These are phyloP conservation scores for Fusarium napiforme DNA, from an alignment of 2,329 filamentous ascomycete genomes.

Conservation along the genomic window DNA sequence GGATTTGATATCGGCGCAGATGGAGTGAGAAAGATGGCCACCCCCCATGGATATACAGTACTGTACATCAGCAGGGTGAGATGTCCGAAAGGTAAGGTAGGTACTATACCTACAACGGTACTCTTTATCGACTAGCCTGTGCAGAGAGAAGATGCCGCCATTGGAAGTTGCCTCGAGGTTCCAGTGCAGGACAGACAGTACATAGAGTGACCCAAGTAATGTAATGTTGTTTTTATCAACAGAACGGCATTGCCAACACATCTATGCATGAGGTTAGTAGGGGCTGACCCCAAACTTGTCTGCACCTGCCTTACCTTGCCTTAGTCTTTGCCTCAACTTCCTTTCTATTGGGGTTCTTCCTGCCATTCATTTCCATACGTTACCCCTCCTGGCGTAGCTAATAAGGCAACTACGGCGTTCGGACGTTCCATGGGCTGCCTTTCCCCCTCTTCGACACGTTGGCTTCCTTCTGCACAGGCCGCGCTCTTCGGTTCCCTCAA, in stretches of 20 bases:
- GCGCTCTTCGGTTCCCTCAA: background rate
- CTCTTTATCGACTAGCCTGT: slow-evolving; percentile 34
- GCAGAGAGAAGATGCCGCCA: slow-evolving; percentile 34
- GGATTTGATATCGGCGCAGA: slow-evolving; percentile 12
- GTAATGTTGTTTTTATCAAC: slow-evolving; percentile 57
- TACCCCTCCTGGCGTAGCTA: slow-evolving; percentile 26
- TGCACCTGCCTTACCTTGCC: slow-evolving; percentile 34
- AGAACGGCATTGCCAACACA: slow-evolving; percentile 76
- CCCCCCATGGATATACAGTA: slow-evolving; percentile 1
- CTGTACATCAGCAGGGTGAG: background rate
- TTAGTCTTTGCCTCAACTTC: slow-evolving; percentile 42
- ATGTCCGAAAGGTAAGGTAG: slow-evolving; percentile 4
- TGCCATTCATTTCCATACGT: slow-evolving; percentile 24
- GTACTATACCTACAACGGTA: slow-evolving; percentile 18
- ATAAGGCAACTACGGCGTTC: slow-evolving; percentile 24
- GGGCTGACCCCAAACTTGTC: slow-evolving; percentile 43
- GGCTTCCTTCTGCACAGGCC: slow-evolving; percentile 20
- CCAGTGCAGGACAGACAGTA: slow-evolving; percentile 41
- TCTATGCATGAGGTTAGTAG: slow-evolving; percentile 73
- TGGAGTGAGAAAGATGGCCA: slow-evolving; percentile 17
- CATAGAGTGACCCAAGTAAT: slow-evolving; percentile 26
- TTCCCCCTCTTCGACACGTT: slow-evolving; percentile 33
- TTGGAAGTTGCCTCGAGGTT: slow-evolving; percentile 37
- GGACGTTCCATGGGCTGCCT: slow-evolving; percentile 13
- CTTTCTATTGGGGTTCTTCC: slow-evolving; percentile 34